A percentile compares a stretch with the other conserved stretches of the same genome.
Evolutionary conservation across 2,329 filamentous ascomycete genomes (phyloP).

Genomic region (Diplocarpon rosae): DNA sequence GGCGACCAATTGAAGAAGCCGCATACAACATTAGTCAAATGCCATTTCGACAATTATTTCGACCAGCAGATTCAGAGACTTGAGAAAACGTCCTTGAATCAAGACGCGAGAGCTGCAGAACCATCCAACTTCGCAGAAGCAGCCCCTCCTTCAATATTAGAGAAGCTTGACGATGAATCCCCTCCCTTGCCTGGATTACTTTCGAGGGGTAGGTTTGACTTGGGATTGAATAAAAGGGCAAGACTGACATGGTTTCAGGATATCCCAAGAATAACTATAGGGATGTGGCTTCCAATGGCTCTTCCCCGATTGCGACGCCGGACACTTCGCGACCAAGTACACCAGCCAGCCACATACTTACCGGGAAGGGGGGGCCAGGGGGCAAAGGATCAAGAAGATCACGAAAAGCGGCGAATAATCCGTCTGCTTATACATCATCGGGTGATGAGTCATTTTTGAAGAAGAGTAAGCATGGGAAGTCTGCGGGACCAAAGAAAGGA

Average conservation of each 20-base stretch:
- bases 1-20: constrained; percentile 75
- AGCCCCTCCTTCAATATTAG: constrained; percentile 14
- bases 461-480: constrained; percentile 42
- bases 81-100: constrained; percentile 41
- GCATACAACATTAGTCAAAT: constrained; percentile 68
- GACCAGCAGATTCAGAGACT: constrained; percentile 84
- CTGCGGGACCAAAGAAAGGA: constrained; percentile 64
- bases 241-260: constrained; percentile 12
- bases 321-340: constrained; percentile 71
- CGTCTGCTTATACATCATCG: constrained; percentile 58
- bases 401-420: constrained; percentile 53
- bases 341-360: constrained; percentile 57
- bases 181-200: constrained; percentile 33
- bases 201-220: constrained; percentile 18
- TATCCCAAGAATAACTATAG: constrained; percentile 23
- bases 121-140: constrained; percentile 19
- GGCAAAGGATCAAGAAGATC: constrained; percentile 72
- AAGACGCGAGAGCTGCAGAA: constrained; percentile 20
- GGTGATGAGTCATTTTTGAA: constrained; percentile 64
- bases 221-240: not conserved
- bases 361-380: constrained; percentile 63
- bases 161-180: constrained; percentile 34
- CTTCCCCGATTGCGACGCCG: constrained; percentile 59
- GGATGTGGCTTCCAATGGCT: constrained; percentile 36
- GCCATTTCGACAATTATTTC: constrained; percentile 86